These are phyloP conservation scores for Colletotrichum sp. DNA, from an alignment of 2,329 filamentous ascomycete genomes.

Conservation along the genomic window DNA sequence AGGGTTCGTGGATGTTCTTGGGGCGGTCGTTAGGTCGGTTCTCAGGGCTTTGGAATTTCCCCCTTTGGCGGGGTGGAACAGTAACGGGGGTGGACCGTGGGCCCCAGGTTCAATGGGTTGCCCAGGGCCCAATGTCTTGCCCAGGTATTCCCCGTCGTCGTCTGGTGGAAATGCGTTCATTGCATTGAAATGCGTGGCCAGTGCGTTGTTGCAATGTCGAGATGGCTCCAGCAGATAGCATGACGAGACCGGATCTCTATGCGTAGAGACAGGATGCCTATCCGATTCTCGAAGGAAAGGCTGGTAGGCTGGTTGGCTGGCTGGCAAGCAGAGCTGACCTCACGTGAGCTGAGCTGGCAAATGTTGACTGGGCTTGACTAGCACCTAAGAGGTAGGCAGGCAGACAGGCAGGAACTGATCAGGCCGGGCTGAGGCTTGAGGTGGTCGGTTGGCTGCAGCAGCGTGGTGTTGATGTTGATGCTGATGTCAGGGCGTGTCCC, in stretches of 20 bases:
- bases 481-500: neutral
- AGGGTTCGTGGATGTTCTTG: constrained; percentile 1
- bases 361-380: neutral
- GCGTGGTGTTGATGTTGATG: neutral
- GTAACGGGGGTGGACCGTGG: constrained; percentile 3
- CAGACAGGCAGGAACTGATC: neutral
- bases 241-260: neutral
- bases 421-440: neutral
- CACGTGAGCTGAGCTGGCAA: neutral
- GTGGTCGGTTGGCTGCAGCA: neutral
- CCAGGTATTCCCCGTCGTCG: constrained; percentile 11
- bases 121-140: constrained; percentile 3
- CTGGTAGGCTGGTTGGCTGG: neutral
- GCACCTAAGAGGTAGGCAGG: neutral
- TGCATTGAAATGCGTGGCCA: constrained; percentile 19
- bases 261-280: neutral
- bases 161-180: constrained; percentile 8
- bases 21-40: neutral
- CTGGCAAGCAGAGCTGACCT: neutral
- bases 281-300: neutral
- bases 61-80: constrained; percentile 8
- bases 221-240: constrained; percentile 1
- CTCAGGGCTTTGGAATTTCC: neutral
- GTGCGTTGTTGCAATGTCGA: constrained; percentile 16
- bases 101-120: neutral